Base-by-base conservation (phyloP, 208 protist genomes). In the Plasmodiophora brassicae region DNA sequence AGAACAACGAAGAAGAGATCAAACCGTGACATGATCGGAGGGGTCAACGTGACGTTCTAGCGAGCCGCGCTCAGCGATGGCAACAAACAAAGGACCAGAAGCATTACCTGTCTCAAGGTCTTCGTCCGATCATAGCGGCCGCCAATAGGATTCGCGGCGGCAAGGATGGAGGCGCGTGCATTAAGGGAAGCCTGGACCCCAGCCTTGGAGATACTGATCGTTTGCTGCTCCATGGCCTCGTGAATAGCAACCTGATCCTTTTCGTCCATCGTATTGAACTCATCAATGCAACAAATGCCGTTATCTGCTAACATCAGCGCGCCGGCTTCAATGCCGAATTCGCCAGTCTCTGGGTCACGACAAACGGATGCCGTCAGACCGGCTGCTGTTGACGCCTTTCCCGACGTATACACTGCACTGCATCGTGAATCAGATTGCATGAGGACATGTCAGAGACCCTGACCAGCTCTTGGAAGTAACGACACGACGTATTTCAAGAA, bases 241-340 rank as follows among this genome's bases (percentile, higher is more conserved):
- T 99, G 98, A 83, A 99, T 99, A n/a, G 98, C 98, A 0, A 99
- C 96, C 93, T 99, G 97, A 91, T 99, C 98, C 0, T 90, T 94
- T 53, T 96, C 88, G 65, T 99, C 97, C 98, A 99, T 99, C 93
- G 99, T 99, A 91, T 99, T 98, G 92, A 99, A 99, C 94, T 99
- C 99, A 92, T 99, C 99, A 89, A 99, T 99, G 92, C 98, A 99
- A 95, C 98, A 99, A 41, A 99, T 96, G 87, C 98, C 98, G 72
- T 98, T 98, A 92, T 99, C 98, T 54, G 98, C 98, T 0, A 99
- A 93, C 98, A 99, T 99, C 0, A 99, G 94, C 32, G 99, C 99
- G 46, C 99, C 99, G 0, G 98, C 98, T 91, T 99, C 98, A 71
- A 99, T 99, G 22, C 94, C 97, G 91, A 98, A 99, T 90, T 99